Base-by-base conservation (phyloP, 179 eudicot species). In the Silene vulgaris region DNA sequence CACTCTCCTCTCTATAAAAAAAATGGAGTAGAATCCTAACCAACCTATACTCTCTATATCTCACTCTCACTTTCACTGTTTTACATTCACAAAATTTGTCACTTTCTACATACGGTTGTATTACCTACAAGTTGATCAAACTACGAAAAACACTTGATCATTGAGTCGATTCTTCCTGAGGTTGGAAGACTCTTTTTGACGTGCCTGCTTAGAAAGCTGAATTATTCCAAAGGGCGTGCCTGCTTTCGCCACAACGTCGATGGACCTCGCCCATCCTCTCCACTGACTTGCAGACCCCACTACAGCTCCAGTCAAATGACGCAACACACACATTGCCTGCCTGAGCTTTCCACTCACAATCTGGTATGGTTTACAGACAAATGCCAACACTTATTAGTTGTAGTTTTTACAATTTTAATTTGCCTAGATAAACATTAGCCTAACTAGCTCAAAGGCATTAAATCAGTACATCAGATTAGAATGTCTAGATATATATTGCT, bases 251-350 rank as follows among this genome's bases (percentile, higher is more conserved):
- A 60, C 92, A 89, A 13, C 80, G 50, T 56, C 54, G 64, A 23
- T 89, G 92, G 29, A 89, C 85, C 0, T 79, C 82, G 69, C 78
- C 81, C 90, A 89, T 82, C 74, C 87, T 84, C 70, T 87, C 88
- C 4, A 89, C 85, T 8, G 90, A 89, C 69, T 84, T 85, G 81
- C 92, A 89, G 67, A 89, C 76, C 8, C 92, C 92, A 16, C 92
- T 89, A 86, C 91, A 89, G 3, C 84, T 68, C 95, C 95, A 88
- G 76, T 90, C 95, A 50, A 88, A 90, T 50, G 95, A 85, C 8
- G 95, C 95, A 70, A 80, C 88, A 48, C 95, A 90, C 5, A 81
- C 67, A 35, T 84, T 85, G 68, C 95, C 90, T 19, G 88, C 81
- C 57, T 83, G 82, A 23, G 77, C 59, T 80, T 88, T 88, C 83